phyloP scores from a whole-genome alignment of 768 basidiomycete species.

The Dacryopinax spathularia region DNA sequence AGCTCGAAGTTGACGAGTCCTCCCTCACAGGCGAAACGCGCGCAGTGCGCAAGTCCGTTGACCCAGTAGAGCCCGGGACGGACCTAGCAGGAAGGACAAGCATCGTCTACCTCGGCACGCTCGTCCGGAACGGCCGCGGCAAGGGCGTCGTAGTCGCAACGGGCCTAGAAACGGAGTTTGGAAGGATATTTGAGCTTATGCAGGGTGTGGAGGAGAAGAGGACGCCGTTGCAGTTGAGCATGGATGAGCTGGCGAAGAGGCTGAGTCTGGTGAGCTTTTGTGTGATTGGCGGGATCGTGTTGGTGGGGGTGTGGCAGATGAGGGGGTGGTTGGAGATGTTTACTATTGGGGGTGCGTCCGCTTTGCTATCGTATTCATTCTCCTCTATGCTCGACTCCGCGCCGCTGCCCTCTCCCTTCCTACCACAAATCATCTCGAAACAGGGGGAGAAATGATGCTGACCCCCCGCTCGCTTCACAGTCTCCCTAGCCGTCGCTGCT shows the following conservation, averaged over 20 bases:
- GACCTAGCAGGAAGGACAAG: slow-evolving; percentile 67
- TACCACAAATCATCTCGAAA: neutral
- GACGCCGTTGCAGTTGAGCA: slow-evolving; percentile 80
- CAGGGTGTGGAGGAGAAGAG: slow-evolving; percentile 91
- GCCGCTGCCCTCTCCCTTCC: neutral
- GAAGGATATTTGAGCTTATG: slow-evolving; percentile 96
- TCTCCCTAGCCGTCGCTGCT: slow-evolving; percentile 94
- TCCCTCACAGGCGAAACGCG: slow-evolving; percentile 88
- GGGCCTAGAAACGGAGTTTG: slow-evolving; percentile 81
- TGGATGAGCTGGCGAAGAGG: slow-evolving; percentile 93
- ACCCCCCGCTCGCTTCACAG: slow-evolving; percentile 30
- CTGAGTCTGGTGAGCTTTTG: slow-evolving; percentile 81
- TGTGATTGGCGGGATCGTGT: slow-evolving; percentile 85
- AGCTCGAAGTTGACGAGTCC: slow-evolving; percentile 90
- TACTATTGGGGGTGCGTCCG: slow-evolving; percentile 76
- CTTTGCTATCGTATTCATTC: slow-evolving; percentile 7
- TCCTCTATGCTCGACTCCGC: slow-evolving; percentile 12
- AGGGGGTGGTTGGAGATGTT: slow-evolving; percentile 96
- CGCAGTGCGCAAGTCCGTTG: slow-evolving; percentile 52
- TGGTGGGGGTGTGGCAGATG: slow-evolving; percentile 75
- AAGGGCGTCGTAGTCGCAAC: slow-evolving; percentile 76
- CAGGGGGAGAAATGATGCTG: neutral
- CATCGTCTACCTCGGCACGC: slow-evolving; percentile 90
- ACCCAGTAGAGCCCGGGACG: slow-evolving; percentile 32
- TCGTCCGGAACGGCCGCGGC: slow-evolving; percentile 80